phyloP scores from a whole-genome alignment of 164 flowering plant species.

The Sextonia rubra region DNA sequence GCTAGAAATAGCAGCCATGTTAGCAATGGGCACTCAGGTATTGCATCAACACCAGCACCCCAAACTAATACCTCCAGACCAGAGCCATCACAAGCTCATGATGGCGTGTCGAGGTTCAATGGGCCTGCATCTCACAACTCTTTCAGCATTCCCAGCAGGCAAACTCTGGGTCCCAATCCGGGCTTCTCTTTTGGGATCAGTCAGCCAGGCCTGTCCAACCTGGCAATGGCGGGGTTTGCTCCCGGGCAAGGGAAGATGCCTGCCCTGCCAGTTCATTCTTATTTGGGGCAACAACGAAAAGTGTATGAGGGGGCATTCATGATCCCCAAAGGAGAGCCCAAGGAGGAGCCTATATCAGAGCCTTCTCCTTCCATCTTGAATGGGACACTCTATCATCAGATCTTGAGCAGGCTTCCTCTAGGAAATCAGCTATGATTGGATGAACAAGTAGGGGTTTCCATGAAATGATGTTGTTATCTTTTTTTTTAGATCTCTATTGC shows the following conservation, averaged over 20 bases:
- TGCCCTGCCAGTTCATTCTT: conserved; percentile 32
- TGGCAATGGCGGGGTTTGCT: conserved; percentile 52
- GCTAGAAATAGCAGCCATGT: conserved; percentile 81
- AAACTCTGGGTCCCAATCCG: conserved; percentile 38
- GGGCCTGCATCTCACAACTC: conserved; percentile 36
- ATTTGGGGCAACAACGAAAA: conserved; percentile 20
- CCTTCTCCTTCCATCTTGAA: conserved; percentile 34
- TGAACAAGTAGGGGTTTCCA: neutral
- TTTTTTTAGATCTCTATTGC: too few relatives aligned
- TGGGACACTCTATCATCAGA: conserved; percentile 52
- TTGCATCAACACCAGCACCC: conserved; percentile 25
- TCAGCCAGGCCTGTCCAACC: conserved; percentile 41
- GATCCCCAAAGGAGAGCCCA: conserved; percentile 65
- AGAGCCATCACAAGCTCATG: conserved; percentile 46
- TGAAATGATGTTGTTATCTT: too few relatives aligned
- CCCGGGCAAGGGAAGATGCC: conserved; percentile 39
- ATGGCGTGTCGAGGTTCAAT: conserved; percentile 40
- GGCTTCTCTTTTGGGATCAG: conserved; percentile 58
- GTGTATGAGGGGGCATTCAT: conserved; percentile 43
- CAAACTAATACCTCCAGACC: conserved; percentile 33
- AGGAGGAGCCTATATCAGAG: conserved; percentile 51
- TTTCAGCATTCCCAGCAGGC: conserved; percentile 42
- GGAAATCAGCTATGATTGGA: conserved; percentile 50
- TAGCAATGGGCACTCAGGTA: conserved; percentile 31
- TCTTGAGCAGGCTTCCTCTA: conserved; percentile 64